Percentiles rank a stretch among this genome's conserved stretches.
Conservation (phyloP, 495 filamentous ascomycete species). For the Neohortaea acidophila region DNA sequence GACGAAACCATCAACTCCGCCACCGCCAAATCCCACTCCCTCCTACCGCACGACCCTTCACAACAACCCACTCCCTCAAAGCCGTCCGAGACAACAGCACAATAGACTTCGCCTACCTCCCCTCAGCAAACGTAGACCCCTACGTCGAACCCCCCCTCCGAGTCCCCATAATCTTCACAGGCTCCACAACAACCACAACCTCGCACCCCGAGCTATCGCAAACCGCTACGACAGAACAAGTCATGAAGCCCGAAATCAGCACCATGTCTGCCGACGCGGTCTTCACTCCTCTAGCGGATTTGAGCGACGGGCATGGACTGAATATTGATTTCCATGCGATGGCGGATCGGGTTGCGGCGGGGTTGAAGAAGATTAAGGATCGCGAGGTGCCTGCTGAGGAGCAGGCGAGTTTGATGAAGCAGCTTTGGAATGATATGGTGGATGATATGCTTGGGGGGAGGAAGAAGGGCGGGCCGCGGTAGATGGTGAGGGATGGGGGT, state of each 20-base stretch:
- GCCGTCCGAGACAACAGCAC: conserved; percentile 42
- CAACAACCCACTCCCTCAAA: conserved; percentile 41
- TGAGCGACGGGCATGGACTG: conserved; percentile 40
- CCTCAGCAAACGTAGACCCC: conserved; percentile 33
- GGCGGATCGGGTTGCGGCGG: conserved; percentile 33
- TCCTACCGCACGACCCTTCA: conserved; percentile 38
- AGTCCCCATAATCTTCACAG: conserved; percentile 29
- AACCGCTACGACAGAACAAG: conserved; percentile 6
- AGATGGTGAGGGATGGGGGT: too few species aligned
- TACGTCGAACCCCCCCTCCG: neutral
- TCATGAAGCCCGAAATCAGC: conserved; percentile 44
- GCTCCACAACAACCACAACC: conserved; percentile 34
- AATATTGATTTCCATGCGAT: conserved; percentile 45
- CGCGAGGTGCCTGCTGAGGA: conserved; percentile 15
- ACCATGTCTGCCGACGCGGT: conserved; percentile 38
- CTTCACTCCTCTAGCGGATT: conserved; percentile 41
- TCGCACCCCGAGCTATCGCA: neutral
- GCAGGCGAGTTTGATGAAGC: conserved; percentile 30
- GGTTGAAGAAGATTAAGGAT: conserved; percentile 20
- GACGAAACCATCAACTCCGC: conserved; percentile 38
- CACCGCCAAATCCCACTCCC: conserved; percentile 32
- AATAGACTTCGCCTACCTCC: conserved; percentile 51
- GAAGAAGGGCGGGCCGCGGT: too few species aligned
- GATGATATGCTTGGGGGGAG: conserved; percentile 40
- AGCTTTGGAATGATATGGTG: conserved; percentile 41